phyloP scores from a whole-genome alignment of 495 filamentous ascomycete species.

The Cryomyces minteri region DNA sequence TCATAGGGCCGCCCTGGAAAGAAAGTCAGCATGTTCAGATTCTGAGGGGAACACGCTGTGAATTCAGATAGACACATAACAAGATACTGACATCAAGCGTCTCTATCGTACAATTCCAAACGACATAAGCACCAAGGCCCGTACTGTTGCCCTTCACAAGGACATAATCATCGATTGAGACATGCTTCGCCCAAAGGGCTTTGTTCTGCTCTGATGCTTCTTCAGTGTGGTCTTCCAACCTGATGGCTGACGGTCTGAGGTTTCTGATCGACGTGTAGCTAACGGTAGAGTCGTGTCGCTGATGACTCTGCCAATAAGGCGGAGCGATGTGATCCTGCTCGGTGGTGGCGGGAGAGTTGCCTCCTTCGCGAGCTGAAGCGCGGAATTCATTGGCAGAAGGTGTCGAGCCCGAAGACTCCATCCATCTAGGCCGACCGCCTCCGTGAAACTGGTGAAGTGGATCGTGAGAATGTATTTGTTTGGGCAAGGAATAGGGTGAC shows the following conservation, averaged over 20 bases:
- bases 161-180: conserved; percentile 46
- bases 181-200: conserved; percentile 48
- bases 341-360: no score
- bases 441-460: no score
- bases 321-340: conserved; percentile 9
- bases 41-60: not conserved
- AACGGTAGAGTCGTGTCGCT: conserved; percentile 14
- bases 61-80: not conserved
- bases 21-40: not conserved
- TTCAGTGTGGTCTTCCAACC: conserved; percentile 53
- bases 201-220: conserved; percentile 40
- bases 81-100: conserved; percentile 34
- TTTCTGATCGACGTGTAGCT: conserved; percentile 13
- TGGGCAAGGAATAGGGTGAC: no score
- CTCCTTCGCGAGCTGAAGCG: no score
- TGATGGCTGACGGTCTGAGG: conserved; percentile 29
- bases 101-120: conserved; percentile 54
- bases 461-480: no score
- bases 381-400: not conserved
- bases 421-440: conserved; percentile 8
- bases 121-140: conserved; percentile 51
- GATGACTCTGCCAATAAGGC: conserved; percentile 23
- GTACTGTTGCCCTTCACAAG: conserved; percentile 42
- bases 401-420: conserved; percentile 12
- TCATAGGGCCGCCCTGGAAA: conserved; percentile 2